These are phyloP conservation scores for Wickerhamomyces sp. DNA, from an alignment of 1,139 yeast species.

Conservation along the genomic window DNA sequence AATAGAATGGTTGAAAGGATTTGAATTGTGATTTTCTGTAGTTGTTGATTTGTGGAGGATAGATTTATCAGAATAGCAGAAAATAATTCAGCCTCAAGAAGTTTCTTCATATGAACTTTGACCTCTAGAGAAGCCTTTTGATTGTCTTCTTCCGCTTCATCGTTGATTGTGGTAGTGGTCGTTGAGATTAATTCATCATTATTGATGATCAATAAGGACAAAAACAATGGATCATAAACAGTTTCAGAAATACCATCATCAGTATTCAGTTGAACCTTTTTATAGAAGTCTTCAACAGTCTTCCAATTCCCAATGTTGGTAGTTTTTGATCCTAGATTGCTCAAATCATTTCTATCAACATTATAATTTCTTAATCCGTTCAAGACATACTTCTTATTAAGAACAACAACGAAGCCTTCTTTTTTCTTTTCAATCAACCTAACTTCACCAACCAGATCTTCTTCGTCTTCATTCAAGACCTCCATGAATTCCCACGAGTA, in stretches of 20 bases:
- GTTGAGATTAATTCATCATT: constrained; percentile 53
- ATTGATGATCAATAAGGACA: constrained; percentile 51
- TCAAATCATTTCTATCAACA: constrained; percentile 21
- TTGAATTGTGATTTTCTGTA: constrained; percentile 42
- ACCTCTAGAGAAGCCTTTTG: constrained; percentile 16
- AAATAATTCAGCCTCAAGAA: constrained; percentile 56
- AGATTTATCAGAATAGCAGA: constrained; percentile 53
- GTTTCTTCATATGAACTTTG: constrained; percentile 48
- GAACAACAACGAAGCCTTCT: constrained; percentile 48
- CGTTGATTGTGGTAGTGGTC: constrained; percentile 6
- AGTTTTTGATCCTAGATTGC: constrained; percentile 9
- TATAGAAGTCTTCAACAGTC: constrained; percentile 27
- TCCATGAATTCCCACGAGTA: constrained; percentile 63
- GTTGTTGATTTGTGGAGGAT: constrained; percentile 45
- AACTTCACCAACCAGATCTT: constrained; percentile 39
- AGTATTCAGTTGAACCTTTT: constrained; percentile 10
- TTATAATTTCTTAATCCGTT: constrained; percentile 42
- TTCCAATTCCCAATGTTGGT: constrained; percentile 18
- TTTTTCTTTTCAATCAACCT: constrained; percentile 42
- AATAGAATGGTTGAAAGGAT: constrained; percentile 41
- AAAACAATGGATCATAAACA: constrained; percentile 57
- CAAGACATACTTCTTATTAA: constrained; percentile 48
- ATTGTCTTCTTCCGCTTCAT: constrained; percentile 17
- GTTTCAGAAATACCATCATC: constrained; percentile 21
- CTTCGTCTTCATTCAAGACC: constrained; percentile 35